Conservation (phyloP, 345 rosid genomes). For the Microcos paniculata region DNA sequence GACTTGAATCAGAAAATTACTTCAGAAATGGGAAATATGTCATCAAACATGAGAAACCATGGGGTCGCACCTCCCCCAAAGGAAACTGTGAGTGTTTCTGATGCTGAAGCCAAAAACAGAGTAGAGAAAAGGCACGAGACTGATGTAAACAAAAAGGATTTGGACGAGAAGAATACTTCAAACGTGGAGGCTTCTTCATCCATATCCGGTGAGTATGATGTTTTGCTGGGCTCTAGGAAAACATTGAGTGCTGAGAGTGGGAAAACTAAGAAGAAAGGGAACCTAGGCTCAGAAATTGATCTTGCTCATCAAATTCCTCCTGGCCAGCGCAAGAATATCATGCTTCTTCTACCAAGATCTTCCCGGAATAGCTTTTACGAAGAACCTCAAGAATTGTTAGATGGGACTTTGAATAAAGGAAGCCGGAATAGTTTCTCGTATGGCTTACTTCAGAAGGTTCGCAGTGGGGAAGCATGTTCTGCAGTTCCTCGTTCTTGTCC, state of each 20-base stretch:
- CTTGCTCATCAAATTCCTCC: conserved; percentile 29
- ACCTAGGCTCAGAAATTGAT: conserved; percentile 26
- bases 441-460: conserved; percentile 28
- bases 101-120: conserved; percentile 31
- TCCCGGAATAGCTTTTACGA: conserved; percentile 22
- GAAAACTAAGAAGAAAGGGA: conserved; percentile 34
- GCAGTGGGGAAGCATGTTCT: conserved; percentile 27
- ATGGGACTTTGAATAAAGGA: conserved; percentile 28
- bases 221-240: conserved; percentile 25
- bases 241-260: conserved; percentile 17
- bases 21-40: conserved; percentile 15
- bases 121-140: conserved; percentile 23
- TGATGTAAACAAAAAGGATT: conserved; percentile 12
- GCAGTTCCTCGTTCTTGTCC: conserved; percentile 55
- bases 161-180: conserved; percentile 11
- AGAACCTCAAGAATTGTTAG: conserved; percentile 26
- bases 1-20: conserved; percentile 17
- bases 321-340: conserved; percentile 36
- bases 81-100: conserved; percentile 25
- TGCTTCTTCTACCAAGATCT: conserved; percentile 48
- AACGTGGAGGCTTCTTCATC: conserved; percentile 32
- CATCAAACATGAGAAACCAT: conserved; percentile 32
- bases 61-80: conserved; percentile 26
- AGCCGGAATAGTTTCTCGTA: conserved; percentile 29
- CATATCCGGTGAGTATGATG: conserved; percentile 14